Percentiles rank a stretch among this genome's conserved stretches.
phyloP scores from a whole-genome alignment of 306 rosid genomes.

The Ormosia semicastrata region DNA sequence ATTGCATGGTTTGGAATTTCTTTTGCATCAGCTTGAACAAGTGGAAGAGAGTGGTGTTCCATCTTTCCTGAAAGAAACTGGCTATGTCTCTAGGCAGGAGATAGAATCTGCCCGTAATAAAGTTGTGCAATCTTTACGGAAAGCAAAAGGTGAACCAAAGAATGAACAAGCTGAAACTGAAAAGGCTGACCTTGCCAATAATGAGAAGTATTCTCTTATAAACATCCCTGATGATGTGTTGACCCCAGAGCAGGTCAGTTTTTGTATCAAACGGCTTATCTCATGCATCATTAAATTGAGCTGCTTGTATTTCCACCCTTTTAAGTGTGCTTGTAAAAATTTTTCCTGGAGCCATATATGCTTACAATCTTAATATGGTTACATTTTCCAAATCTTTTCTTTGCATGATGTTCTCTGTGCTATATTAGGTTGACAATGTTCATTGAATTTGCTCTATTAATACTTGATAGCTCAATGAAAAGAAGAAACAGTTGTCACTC shows the following conservation, averaged over 20 bases:
- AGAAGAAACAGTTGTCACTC: constrained; percentile 70
- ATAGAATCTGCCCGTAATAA: constrained; percentile 63
- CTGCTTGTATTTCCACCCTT: neutral
- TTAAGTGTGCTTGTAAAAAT: neutral
- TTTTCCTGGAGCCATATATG: neutral
- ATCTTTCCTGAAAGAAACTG: constrained; percentile 65
- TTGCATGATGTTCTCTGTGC: neutral
- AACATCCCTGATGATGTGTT: constrained; percentile 66
- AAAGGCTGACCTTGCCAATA: constrained; percentile 48
- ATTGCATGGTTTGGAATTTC: constrained; percentile 69
- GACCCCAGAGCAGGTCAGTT: constrained; percentile 67
- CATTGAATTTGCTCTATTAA: constrained; percentile 11
- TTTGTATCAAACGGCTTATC: constrained; percentile 20
- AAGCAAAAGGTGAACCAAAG: constrained; percentile 77
- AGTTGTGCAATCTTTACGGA: constrained; percentile 66
- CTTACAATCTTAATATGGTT: neutral
- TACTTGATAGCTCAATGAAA: constrained; percentile 65
- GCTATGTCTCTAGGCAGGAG: constrained; percentile 69
- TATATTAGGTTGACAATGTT: neutral
- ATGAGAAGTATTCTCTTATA: constrained; percentile 61
- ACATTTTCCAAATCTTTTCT: neutral
- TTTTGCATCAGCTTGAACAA: constrained; percentile 63
- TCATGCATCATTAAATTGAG: constrained; percentile 13
- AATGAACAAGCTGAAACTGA: constrained; percentile 62
- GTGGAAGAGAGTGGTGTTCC: constrained; percentile 55